These are phyloP conservation scores for Coemansia sp. DNA, from an alignment of 192 early-diverging fungal genomes.

Conservation along the genomic window DNA sequence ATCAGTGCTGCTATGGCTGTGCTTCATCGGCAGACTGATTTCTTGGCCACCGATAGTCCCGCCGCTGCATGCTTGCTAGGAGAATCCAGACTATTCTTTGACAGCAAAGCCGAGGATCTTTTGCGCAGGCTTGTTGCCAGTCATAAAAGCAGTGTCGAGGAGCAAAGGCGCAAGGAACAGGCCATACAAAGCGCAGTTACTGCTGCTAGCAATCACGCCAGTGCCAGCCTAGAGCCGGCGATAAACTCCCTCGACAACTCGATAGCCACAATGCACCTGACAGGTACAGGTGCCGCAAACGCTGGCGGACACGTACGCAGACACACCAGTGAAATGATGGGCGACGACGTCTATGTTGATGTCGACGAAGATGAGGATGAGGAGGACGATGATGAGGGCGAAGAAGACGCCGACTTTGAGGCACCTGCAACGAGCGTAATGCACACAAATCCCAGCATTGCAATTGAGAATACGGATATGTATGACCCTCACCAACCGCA, in stretches of 20 bases:
- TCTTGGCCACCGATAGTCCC: neutral
- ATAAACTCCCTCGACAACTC: neutral
- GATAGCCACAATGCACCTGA: neutral
- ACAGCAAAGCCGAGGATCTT: constrained; percentile 34
- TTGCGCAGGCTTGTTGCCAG: constrained; percentile 30
- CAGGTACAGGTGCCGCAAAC: neutral
- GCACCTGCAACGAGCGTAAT: constrained; percentile 28
- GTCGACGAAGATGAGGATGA: neutral
- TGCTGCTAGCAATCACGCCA: neutral
- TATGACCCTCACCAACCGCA: neutral
- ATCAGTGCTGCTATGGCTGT: constrained; percentile 16
- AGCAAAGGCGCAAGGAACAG: constrained; percentile 18
- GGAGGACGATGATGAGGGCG: constrained; percentile 27
- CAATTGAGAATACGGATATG: neutral
- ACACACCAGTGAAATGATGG: neutral
- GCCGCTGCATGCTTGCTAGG: neutral
- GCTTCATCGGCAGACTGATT: constrained; percentile 18
- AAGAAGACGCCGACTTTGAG: constrained; percentile 54
- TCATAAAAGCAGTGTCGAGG: constrained; percentile 18
- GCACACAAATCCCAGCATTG: neutral
- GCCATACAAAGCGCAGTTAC: neutral
- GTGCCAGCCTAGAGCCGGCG: no score
- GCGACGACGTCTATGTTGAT: constrained; percentile 16
- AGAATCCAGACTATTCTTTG: constrained; percentile 29
- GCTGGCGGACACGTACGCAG: neutral